Evolutionary conservation across 1,139 yeast species (phyloP).

Genomic region (Lodderomyces elongisporus): DNA sequence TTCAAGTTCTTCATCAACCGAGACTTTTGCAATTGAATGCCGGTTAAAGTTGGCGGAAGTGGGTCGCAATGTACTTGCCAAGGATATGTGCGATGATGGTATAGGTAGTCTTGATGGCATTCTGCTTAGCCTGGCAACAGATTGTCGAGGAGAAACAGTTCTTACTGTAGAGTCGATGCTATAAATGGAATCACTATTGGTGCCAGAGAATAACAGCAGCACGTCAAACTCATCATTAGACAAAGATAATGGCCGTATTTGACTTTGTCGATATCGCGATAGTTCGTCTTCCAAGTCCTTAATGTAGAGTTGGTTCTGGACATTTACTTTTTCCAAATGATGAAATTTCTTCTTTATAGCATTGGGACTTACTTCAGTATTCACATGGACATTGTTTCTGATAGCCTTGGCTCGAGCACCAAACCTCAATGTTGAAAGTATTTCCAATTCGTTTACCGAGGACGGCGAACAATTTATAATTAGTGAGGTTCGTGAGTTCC

Average conservation of each 20-base stretch:
- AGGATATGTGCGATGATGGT: neutral
- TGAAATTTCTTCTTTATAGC: constrained; percentile 49
- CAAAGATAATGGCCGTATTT: too few relatives aligned
- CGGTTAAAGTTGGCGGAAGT: neutral
- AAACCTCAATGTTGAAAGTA: constrained; percentile 72
- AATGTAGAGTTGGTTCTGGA: constrained; percentile 39
- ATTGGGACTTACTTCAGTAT: constrained; percentile 59
- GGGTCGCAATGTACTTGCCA: neutral
- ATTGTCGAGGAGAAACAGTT: neutral
- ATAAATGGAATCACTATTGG: neutral
- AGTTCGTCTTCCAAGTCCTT: constrained; percentile 47
- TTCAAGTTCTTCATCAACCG: constrained; percentile 18
- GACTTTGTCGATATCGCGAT: neutral
- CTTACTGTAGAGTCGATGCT: neutral
- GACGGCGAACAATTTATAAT: constrained; percentile 79
- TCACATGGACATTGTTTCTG: constrained; percentile 62
- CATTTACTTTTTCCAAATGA: constrained; percentile 45
- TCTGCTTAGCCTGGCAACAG: neutral
- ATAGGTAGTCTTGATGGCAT: neutral
- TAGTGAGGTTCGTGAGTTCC: constrained; percentile 77
- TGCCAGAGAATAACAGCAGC: too few relatives aligned
- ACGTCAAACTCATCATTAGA: too few relatives aligned
- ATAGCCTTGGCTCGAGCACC: constrained; percentile 77
- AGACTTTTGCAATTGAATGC: neutral
- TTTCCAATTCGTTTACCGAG: constrained; percentile 56